Conservation (phyloP, 768 basidiomycete species). For the Lactarius indigo region DNA sequence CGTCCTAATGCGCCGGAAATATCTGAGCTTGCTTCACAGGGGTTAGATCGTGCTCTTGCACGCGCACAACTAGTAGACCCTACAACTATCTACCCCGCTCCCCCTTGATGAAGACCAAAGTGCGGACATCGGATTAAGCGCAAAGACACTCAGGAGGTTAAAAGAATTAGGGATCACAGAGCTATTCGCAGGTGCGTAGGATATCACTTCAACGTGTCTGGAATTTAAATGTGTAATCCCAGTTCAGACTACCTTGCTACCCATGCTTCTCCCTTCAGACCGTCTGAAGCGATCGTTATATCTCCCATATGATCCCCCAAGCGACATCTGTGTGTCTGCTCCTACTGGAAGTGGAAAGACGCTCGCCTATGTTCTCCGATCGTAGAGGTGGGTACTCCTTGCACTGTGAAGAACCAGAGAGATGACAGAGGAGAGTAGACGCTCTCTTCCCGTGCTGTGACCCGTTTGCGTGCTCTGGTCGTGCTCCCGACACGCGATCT, state of each 20-base stretch:
- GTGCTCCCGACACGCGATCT: slow-evolving; percentile 94
- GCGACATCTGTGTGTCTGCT: slow-evolving; percentile 90
- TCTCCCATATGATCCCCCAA: slow-evolving; percentile 58
- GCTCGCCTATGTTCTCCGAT: slow-evolving; percentile 90
- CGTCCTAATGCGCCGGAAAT: slow-evolving; percentile 68
- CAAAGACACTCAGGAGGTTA: slow-evolving; percentile 58
- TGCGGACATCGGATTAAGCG: slow-evolving; percentile 50
- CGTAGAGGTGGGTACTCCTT: slow-evolving; percentile 57
- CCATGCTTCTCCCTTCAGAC: slow-evolving; percentile 62
- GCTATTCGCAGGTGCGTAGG: slow-evolving; percentile 76
- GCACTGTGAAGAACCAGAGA: not conserved
- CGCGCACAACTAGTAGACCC: slow-evolving; percentile 70
- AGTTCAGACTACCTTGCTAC: slow-evolving; percentile 90
- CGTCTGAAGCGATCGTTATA: slow-evolving; percentile 49
- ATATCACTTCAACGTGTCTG: not conserved
- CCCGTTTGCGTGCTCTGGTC: slow-evolving; percentile 80
- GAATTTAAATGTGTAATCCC: not conserved
- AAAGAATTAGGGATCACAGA: slow-evolving; percentile 77
- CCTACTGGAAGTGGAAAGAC: slow-evolving; percentile 99
- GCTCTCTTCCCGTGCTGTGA: slow-evolving; percentile 69
- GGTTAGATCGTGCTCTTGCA: slow-evolving; percentile 69
- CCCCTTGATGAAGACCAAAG: slow-evolving; percentile 39
- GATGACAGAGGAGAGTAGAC: slow-evolving; percentile 41
- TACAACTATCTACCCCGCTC: slow-evolving; percentile 42
- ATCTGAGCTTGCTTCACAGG: slow-evolving; percentile 68